Evolutionary conservation across 257 asterid genomes (phyloP).

Genomic region (Capsicum pubescens): DNA sequence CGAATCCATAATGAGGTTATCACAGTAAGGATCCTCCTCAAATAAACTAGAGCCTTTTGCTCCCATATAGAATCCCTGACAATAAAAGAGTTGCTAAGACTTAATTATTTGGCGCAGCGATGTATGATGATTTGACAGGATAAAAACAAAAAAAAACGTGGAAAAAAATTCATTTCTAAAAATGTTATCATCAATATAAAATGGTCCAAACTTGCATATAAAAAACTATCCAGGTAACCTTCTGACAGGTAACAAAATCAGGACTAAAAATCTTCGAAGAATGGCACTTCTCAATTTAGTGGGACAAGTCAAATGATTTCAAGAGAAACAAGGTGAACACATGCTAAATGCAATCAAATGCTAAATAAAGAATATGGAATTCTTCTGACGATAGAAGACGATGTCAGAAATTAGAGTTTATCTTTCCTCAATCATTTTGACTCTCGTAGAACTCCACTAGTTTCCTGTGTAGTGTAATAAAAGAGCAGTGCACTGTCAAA

Average conservation of each 20-base stretch:
- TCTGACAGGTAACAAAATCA: background rate
- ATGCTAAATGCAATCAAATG: slow-evolving; percentile 8
- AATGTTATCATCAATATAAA: background rate
- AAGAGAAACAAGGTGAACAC: slow-evolving; percentile 7
- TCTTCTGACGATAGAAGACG: slow-evolving; percentile 17
- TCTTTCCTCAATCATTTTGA: slow-evolving; percentile 7
- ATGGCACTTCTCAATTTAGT: background rate
- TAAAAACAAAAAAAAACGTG: background rate
- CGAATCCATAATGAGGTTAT: slow-evolving; percentile 57
- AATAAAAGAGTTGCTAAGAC: background rate
- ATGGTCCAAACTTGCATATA: background rate
- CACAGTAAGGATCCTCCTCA: slow-evolving; percentile 51
- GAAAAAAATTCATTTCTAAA: background rate
- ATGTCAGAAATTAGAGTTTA: background rate
- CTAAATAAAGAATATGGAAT: slow-evolving; percentile 9
- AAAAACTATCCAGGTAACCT: background rate
- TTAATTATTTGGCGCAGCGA: background rate
- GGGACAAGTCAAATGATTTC: background rate
- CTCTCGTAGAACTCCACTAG: background rate
- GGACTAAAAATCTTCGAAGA: background rate
- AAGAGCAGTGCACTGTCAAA: background rate
- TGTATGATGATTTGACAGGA: background rate
- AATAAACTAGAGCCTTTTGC: slow-evolving; percentile 43
- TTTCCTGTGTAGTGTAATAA: background rate
- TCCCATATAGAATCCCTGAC: slow-evolving; percentile 46